phyloP scores from a whole-genome alignment of 2,329 filamentous ascomycete genomes.

The Fusarium haematococcum region DNA sequence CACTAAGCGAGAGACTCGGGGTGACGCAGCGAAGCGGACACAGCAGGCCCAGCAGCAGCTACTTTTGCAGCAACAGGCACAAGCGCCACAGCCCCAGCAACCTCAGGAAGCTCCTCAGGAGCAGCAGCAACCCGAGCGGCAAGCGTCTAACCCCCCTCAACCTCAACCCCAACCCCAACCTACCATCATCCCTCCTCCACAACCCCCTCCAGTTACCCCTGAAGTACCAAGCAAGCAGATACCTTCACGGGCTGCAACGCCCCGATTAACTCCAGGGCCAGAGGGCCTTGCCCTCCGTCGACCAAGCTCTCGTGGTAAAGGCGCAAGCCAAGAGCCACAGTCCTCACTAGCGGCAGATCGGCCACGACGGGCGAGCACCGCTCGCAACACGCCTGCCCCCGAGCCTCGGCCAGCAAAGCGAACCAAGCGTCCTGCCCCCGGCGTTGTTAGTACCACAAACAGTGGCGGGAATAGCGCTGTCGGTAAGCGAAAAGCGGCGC shows the following conservation, averaged over 20 bases:
- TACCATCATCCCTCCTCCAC: constrained; percentile 21
- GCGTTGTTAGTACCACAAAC: constrained; percentile 73
- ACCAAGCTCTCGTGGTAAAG: constrained; percentile 65
- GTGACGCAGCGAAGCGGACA: constrained; percentile 56
- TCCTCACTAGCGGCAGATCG: constrained; percentile 64
- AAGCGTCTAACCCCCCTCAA: constrained; percentile 18
- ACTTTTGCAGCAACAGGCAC: constrained; percentile 24
- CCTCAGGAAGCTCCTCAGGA: constrained; percentile 25
- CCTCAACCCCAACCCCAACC: constrained; percentile 41
- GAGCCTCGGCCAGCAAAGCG: constrained; percentile 66
- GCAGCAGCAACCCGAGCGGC: constrained; percentile 39
- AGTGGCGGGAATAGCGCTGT: constrained; percentile 74
- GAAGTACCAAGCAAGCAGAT: constrained; percentile 46
- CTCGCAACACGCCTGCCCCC: constrained; percentile 68
- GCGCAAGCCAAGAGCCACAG: constrained; percentile 63
- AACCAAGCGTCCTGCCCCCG: constrained; percentile 77
- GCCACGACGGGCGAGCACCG: constrained; percentile 67
- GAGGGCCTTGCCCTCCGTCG: constrained; percentile 56
- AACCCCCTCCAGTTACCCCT: constrained; percentile 5
- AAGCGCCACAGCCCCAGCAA: neutral
- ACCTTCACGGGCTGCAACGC: constrained; percentile 51
- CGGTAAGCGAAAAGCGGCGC: constrained; percentile 77
- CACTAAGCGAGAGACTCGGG: constrained; percentile 60
- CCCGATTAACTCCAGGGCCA: constrained; percentile 47
- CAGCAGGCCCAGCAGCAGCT: constrained; percentile 48